A percentile compares a stretch with the other conserved stretches of the same genome.
Conservation (phyloP, 805 yeast species). For the Saccharomycopsis fermentans region DNA sequence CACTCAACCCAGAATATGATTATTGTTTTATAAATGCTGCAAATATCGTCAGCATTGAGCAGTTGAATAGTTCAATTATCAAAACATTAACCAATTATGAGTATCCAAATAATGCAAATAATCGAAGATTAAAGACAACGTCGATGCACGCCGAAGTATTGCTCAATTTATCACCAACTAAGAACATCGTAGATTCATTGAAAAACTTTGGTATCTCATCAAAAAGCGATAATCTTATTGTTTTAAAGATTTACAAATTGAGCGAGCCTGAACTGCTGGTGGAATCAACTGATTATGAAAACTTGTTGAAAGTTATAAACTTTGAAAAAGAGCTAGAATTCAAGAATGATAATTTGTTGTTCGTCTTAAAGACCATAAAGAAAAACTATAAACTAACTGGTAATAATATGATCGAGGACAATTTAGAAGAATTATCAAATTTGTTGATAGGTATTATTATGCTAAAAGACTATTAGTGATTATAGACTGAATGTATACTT, state of each 20-base stretch:
- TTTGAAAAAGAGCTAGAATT: neutral
- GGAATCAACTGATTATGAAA: neutral
- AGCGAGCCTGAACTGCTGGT: neutral
- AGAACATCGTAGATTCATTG: constrained; percentile 10
- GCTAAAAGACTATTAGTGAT: constrained; percentile 7
- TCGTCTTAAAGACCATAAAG: constrained; percentile 10
- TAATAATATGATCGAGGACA: constrained; percentile 2
- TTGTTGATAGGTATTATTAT: constrained; percentile 8
- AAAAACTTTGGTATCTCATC: constrained; percentile 13
- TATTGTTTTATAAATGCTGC: constrained; percentile 14
- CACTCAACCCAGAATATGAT: constrained; percentile 6
- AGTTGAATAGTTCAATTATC: constrained; percentile 10
- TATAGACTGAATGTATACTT: neutral
- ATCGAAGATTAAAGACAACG: constrained; percentile 8
- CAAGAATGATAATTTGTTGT: neutral
- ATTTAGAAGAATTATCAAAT: neutral
- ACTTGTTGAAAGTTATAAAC: neutral
- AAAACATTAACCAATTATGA: constrained; percentile 9
- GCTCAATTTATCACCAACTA: constrained; percentile 15
- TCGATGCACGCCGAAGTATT: constrained; percentile 12
- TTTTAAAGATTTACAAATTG: constrained; percentile 3
- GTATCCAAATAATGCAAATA: neutral
- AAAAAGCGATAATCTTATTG: constrained; percentile 2
- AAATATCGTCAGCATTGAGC: constrained; percentile 12
- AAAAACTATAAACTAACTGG: constrained; percentile 15